Evolutionary conservation across 805 yeast species (phyloP).

Genomic region (Saturnispora galanensis): DNA sequence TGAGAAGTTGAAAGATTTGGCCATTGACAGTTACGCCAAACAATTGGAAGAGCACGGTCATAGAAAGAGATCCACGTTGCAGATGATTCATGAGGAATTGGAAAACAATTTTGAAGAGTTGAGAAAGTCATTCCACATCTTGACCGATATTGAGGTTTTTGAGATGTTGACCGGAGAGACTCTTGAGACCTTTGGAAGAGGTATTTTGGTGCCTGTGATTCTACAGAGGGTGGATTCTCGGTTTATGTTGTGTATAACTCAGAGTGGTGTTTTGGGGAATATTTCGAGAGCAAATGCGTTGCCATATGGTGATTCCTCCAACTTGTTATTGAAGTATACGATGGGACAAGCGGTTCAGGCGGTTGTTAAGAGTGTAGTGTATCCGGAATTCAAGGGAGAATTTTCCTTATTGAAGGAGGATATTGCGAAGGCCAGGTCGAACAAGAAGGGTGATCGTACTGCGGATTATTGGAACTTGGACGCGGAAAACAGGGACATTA

Average conservation of each 20-base stretch:
- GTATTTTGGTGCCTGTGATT: constrained; percentile 66
- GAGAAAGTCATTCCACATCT: constrained; percentile 57
- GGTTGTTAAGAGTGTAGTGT: constrained; percentile 59
- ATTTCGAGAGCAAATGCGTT: constrained; percentile 23
- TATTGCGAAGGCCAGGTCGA: constrained; percentile 42
- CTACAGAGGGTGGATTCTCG: constrained; percentile 49
- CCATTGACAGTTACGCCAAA: constrained; percentile 84
- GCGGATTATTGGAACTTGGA: constrained; percentile 71
- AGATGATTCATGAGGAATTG: constrained; percentile 77
- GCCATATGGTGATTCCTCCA: constrained; percentile 41
- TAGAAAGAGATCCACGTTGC: constrained; percentile 68
- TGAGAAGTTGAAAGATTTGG: constrained; percentile 71
- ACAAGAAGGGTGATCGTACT: constrained; percentile 36
- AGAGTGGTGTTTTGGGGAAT: constrained; percentile 43
- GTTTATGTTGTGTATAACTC: constrained; percentile 33
- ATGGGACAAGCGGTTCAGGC: constrained; percentile 84
- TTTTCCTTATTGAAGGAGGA: constrained; percentile 63
- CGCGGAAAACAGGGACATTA: constrained; percentile 59
- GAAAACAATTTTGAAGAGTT: constrained; percentile 82
- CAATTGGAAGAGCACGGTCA: constrained; percentile 75
- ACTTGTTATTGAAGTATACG: constrained; percentile 31
- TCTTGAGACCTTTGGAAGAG: constrained; percentile 53
- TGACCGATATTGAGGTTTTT: constrained; percentile 68
- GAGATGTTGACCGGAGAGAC: constrained; percentile 86
- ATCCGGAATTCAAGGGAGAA: constrained; percentile 64